Evolutionary conservation across 2,329 filamentous ascomycete genomes (phyloP).

Genomic region (Mycosphaerella sp.): DNA sequence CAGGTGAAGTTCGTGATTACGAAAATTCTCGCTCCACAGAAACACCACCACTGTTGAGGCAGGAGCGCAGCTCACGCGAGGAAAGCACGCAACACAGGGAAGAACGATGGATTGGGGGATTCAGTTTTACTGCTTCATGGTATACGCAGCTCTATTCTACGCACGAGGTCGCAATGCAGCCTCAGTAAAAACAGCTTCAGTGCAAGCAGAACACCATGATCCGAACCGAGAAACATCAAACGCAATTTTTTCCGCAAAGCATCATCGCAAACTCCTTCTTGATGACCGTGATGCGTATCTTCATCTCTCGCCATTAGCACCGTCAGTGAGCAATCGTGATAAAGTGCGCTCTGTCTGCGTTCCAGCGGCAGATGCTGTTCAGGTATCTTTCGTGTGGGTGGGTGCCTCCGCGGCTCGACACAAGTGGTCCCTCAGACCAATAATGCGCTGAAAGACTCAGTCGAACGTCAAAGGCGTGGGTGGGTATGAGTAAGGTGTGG

Average conservation of each 20-base stretch:
- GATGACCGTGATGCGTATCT: slow-evolving; percentile 23
- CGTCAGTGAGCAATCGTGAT: slow-evolving; percentile 15
- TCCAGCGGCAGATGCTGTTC: slow-evolving; percentile 16
- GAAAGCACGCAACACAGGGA: background rate
- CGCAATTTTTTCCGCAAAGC: slow-evolving; percentile 27
- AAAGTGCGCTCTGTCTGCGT: slow-evolving; percentile 18
- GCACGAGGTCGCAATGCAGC: slow-evolving; percentile 30
- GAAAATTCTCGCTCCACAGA: background rate
- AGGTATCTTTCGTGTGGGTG: slow-evolving; percentile 15
- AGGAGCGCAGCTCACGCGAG: background rate
- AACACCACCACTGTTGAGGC: background rate
- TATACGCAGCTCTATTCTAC: slow-evolving; percentile 26
- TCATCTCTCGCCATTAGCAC: slow-evolving; percentile 22
- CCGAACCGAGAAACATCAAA: slow-evolving; percentile 28
- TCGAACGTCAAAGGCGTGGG: slow-evolving; percentile 21
- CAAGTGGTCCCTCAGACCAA: slow-evolving; percentile 5
- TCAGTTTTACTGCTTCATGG: slow-evolving; percentile 15
- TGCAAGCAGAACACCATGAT: slow-evolving; percentile 24
- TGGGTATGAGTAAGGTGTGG: slow-evolving; percentile 11
- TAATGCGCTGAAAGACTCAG: slow-evolving; percentile 18
- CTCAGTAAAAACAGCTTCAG: slow-evolving; percentile 30
- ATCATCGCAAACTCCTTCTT: slow-evolving; percentile 22
- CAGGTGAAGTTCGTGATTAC: background rate
- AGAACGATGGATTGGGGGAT: slow-evolving; percentile 4
- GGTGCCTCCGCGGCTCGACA: slow-evolving; percentile 19